A percentile compares a stretch with the other conserved stretches of the same genome.
Conservation (phyloP, 257 asterid species). For the Leonotis leonurus region DNA sequence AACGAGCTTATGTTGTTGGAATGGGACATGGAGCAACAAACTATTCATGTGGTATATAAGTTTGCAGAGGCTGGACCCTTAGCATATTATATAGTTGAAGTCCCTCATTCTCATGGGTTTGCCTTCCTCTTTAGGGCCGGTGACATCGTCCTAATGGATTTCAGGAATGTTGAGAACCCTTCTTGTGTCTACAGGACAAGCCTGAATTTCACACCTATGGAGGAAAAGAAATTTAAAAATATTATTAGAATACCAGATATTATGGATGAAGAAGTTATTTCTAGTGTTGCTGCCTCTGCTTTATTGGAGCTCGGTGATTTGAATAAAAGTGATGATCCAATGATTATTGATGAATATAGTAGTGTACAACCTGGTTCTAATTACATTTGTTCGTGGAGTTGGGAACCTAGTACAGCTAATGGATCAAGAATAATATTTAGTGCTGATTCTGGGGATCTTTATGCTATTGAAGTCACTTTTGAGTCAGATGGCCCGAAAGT, state of each 20-base stretch:
- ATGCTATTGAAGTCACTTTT: conserved; percentile 54
- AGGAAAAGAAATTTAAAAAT: conserved; percentile 53
- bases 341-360: conserved; percentile 72
- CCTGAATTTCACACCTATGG: conserved; percentile 58
- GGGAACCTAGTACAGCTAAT: conserved; percentile 61
- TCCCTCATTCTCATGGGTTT: conserved; percentile 76
- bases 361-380: conserved; percentile 56
- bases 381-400: conserved; percentile 87
- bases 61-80: conserved; percentile 81
- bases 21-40: conserved; percentile 64
- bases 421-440: conserved; percentile 68
- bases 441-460: conserved; percentile 87
- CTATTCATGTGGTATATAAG: conserved; percentile 56
- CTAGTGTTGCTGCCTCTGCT: conserved; percentile 95
- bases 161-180: conserved; percentile 62
- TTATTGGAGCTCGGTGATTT: conserved; percentile 89
- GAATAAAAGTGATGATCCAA: conserved; percentile 70
- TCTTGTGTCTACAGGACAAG: conserved; percentile 53
- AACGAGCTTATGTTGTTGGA: conserved; percentile 76
- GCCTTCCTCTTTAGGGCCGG: conserved; percentile 87
- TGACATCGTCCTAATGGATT: conserved; percentile 82
- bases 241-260: conserved; percentile 63
- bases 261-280: conserved; percentile 83
- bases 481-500: conserved; percentile 63
- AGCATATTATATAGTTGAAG: conserved; percentile 80